phyloP scores from a whole-genome alignment of 805 yeast genomes.

The Spathaspora hagerdaliae region DNA sequence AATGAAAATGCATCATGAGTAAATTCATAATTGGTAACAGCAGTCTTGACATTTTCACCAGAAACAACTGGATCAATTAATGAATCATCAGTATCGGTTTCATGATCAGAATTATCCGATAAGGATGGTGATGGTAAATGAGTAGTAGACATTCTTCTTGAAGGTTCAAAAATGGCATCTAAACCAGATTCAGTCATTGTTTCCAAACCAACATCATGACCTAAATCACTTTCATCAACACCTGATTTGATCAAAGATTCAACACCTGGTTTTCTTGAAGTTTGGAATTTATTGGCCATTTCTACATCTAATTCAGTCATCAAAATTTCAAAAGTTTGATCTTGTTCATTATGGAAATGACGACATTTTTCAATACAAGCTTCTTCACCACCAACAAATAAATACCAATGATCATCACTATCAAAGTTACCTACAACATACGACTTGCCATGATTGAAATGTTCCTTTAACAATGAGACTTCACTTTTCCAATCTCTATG shows the following conservation, averaged over 20 bases:
- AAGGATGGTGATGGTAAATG: constrained; percentile 34
- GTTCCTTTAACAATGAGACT: constrained; percentile 60
- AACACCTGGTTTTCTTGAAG: constrained; percentile 45
- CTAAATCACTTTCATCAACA: constrained; percentile 58
- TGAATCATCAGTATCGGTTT: constrained; percentile 5
- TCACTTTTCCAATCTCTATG: constrained; percentile 87
- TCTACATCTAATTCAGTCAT: constrained; percentile 78
- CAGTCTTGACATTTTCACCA: neutral
- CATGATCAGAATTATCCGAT: constrained; percentile 24
- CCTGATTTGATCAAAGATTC: constrained; percentile 36
- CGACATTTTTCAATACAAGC: constrained; percentile 5
- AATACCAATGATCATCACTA: constrained; percentile 85
- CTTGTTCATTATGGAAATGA: constrained; percentile 18
- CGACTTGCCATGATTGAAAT: constrained; percentile 57
- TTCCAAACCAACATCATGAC: constrained; percentile 73
- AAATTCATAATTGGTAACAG: constrained; percentile 26
- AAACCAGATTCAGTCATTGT: constrained; percentile 64
- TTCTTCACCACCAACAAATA: constrained; percentile 61
- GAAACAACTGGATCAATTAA: neutral
- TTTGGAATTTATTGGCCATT: constrained; percentile 55
- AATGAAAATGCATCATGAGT: constrained; percentile 85
- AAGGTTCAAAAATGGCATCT: constrained; percentile 47
- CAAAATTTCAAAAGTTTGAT: constrained; percentile 81
- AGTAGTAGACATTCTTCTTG: neutral
- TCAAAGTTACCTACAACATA: constrained; percentile 75